Percentiles rank a stretch among this genome's conserved stretches.
phyloP scores from a whole-genome alignment of 805 yeast genomes.

The Pichia scutulata region DNA sequence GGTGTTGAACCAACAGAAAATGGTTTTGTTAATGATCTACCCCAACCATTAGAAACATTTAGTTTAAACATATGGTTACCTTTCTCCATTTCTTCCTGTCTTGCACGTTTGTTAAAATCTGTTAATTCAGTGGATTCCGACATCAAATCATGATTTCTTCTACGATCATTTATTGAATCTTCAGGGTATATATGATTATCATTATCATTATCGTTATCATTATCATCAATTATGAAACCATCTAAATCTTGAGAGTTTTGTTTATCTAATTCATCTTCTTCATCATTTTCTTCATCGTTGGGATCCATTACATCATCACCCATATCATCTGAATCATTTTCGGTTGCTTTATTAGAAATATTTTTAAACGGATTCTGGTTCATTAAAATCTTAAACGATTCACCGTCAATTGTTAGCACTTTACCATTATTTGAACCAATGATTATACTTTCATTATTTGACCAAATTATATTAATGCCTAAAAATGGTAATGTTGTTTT shows the following conservation, averaged over 20 bases:
- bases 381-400: slow-evolving; percentile 4
- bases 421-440: slow-evolving; percentile 11
- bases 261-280: slow-evolving; percentile 18
- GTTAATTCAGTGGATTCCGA: slow-evolving; percentile 12
- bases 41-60: slow-evolving; percentile 7
- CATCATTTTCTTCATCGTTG: slow-evolving; percentile 15
- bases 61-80: not conserved
- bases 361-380: slow-evolving; percentile 5
- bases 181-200: slow-evolving; percentile 24
- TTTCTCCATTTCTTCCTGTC: slow-evolving; percentile 1
- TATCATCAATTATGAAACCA: slow-evolving; percentile 59
- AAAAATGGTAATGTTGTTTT: slow-evolving; percentile 4
- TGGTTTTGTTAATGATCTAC: slow-evolving; percentile 34
- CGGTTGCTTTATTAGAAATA: slow-evolving; percentile 11
- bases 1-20: slow-evolving; percentile 89
- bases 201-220: slow-evolving; percentile 45
- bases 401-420: slow-evolving; percentile 9
- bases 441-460: slow-evolving; percentile 4
- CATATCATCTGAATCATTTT: slow-evolving; percentile 12
- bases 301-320: slow-evolving; percentile 17
- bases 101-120: slow-evolving; percentile 6
- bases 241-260: slow-evolving; percentile 33
- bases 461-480: slow-evolving; percentile 9
- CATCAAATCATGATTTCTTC: slow-evolving; percentile 8
- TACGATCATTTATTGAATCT: slow-evolving; percentile 1